phyloP scores from a whole-genome alignment of 441 rosid genomes.

The Geranium incanum region DNA sequence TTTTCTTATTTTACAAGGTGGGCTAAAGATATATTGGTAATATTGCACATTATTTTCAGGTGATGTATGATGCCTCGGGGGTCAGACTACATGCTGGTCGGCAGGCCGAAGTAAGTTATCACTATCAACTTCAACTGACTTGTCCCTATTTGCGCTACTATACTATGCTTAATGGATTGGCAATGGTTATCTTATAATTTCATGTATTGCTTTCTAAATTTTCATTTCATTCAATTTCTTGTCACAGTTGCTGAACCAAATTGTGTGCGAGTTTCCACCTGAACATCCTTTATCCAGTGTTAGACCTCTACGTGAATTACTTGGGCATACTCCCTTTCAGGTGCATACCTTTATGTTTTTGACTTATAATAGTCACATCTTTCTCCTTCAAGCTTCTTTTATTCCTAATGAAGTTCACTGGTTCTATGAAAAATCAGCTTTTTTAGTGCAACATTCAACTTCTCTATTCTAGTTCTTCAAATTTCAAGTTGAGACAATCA shows the following conservation, averaged over 20 bases:
- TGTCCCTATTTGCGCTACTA: neutral
- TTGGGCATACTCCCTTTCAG: slow-evolving; percentile 95
- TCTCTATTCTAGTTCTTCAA: neutral
- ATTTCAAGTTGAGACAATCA: neutral
- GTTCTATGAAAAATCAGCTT: neutral
- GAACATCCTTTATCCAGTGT: slow-evolving; percentile 79
- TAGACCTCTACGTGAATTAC: slow-evolving; percentile 88
- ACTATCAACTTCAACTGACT: slow-evolving; percentile 3
- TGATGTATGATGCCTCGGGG: slow-evolving; percentile 97
- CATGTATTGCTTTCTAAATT: neutral
- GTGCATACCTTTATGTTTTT: slow-evolving; percentile 25
- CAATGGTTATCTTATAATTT: neutral
- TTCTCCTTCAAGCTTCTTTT: neutral
- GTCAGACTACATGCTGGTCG: slow-evolving; percentile 96
- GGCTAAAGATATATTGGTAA: neutral
- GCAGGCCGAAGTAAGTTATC: slow-evolving; percentile 81
- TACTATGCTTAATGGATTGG: neutral
- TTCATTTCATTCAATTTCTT: slow-evolving; percentile 10
- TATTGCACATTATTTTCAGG: slow-evolving; percentile 33
- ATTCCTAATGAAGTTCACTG: neutral
- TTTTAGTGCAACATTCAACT: neutral
- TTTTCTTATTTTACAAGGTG: neutral
- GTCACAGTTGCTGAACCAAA: slow-evolving; percentile 85
- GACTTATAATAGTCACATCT: neutral
- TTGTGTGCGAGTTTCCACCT: slow-evolving; percentile 93